Percentiles rank a stretch among this genome's conserved stretches.
Conservation (phyloP, 192 early-diverging fungal species). For the Kappamyces sp. region DNA sequence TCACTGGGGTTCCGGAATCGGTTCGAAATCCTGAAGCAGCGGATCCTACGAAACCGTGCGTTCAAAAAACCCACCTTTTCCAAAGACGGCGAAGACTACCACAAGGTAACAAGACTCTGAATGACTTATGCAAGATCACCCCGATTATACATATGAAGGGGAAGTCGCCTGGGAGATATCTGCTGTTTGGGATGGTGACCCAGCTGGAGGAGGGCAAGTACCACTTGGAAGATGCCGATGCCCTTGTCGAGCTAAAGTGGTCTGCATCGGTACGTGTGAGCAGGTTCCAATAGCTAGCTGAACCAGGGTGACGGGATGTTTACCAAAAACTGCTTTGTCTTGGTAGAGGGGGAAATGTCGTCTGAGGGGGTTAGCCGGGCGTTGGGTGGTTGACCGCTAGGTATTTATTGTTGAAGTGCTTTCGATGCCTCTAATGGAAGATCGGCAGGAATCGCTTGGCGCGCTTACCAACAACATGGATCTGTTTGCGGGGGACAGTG, state of each 20-base stretch:
- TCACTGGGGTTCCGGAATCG: constrained; percentile 67
- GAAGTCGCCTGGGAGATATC: constrained; percentile 55
- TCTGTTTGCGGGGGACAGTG: constrained; percentile 33
- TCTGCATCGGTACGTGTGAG: constrained; percentile 38
- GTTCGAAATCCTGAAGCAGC: constrained; percentile 71
- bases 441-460: constrained; percentile 29
- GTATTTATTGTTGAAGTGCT: constrained; percentile 65
- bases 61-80: constrained; percentile 66
- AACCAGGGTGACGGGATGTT: constrained; percentile 63
- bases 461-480: constrained; percentile 8
- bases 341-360: constrained; percentile 73
- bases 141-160: constrained; percentile 77
- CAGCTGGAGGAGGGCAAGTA: constrained; percentile 72
- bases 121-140: constrained; percentile 44
- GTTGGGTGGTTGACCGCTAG: too few relatives aligned
- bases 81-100: constrained; percentile 22
- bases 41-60: constrained; percentile 72
- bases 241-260: constrained; percentile 70
- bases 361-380: too few relatives aligned
- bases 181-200: constrained; percentile 86
- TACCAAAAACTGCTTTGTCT: constrained; percentile 80
- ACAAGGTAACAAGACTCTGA: constrained; percentile 12
- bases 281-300: constrained; percentile 6
- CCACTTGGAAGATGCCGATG: constrained; percentile 79
- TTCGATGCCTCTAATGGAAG: constrained; percentile 72